Evolutionary conservation across 73 alveolate species (phyloP).

Genomic region (Paramecium caudatum): DNA sequence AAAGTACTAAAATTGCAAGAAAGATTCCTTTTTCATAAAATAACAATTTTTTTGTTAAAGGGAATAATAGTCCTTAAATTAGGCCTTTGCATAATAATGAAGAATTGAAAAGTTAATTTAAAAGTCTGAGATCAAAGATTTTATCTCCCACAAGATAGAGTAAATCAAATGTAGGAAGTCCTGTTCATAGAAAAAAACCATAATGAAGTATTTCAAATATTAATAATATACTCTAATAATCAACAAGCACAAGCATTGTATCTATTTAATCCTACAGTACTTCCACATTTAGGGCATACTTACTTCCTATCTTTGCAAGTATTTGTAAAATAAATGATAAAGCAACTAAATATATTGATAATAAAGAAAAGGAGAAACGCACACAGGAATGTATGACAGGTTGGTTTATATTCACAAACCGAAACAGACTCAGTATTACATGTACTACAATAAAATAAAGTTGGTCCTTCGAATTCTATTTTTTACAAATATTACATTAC

Average conservation of each 20-base stretch:
- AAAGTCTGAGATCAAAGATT: conserved; percentile 29
- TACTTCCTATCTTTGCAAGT: conserved; percentile 1
- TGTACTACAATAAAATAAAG: conserved; percentile 43
- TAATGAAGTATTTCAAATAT: neutral
- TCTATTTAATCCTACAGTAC: neutral
- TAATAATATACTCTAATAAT: no score
- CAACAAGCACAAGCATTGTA: conserved; percentile 4
- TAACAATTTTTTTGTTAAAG: conserved; percentile 26
- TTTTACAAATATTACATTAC: neutral
- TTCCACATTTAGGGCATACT: conserved; percentile 30
- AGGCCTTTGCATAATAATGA: neutral
- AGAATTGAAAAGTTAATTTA: conserved; percentile 7
- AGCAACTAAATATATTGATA: neutral
- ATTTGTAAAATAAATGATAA: neutral
- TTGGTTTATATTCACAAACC: neutral
- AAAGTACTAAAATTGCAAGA: neutral
- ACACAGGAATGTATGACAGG: conserved; percentile 2
- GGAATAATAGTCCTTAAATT: neutral
- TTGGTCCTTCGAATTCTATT: conserved; percentile 58
- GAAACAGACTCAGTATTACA: conserved; percentile 43
- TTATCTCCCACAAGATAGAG: neutral
- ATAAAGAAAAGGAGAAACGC: conserved; percentile 1
- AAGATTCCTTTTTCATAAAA: conserved; percentile 32
- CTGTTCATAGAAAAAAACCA: conserved; percentile 12
- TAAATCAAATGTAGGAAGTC: conserved; percentile 45